These are phyloP conservation scores for Botrytis sinoallii DNA, from an alignment of 2,329 filamentous ascomycete species.

Conservation along the genomic window DNA sequence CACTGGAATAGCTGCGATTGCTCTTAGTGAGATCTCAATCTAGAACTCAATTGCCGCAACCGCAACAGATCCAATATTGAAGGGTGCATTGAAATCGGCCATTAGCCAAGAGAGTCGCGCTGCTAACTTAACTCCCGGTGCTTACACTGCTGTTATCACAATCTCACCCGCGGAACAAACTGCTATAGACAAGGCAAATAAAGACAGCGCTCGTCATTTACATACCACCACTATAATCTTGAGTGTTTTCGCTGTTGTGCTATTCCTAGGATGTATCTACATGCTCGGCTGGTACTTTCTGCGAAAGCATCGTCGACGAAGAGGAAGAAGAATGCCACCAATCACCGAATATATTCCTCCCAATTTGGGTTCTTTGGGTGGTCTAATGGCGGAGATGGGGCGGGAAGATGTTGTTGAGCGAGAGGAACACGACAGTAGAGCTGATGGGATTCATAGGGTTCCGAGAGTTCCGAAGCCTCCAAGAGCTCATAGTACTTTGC, in stretches of 20 bases:
- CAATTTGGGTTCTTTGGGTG: background rate
- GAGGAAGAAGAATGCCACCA: background rate
- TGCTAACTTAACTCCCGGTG: background rate
- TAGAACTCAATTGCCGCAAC: background rate
- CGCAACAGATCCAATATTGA: background rate
- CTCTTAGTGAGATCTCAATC: background rate
- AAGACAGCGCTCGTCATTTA: fast-evolving
- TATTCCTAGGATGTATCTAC: background rate
- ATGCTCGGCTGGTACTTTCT: background rate
- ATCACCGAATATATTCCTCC: background rate
- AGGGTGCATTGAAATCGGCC: background rate
- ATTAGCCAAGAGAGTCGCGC: background rate
- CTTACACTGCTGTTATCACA: background rate
- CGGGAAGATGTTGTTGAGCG: background rate
- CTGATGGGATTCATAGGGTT: background rate
- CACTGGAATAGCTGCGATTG: background rate
- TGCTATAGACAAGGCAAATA: background rate
- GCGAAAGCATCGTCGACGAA: background rate
- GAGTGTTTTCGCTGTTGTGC: background rate
- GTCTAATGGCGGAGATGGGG: background rate
- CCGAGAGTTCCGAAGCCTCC: background rate
- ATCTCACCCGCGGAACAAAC: background rate
- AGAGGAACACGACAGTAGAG: background rate
- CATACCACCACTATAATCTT: background rate
- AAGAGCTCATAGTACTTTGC: background rate